Base-by-base conservation (phyloP, 345 rosid genomes). In the Lepidium didymum region DNA sequence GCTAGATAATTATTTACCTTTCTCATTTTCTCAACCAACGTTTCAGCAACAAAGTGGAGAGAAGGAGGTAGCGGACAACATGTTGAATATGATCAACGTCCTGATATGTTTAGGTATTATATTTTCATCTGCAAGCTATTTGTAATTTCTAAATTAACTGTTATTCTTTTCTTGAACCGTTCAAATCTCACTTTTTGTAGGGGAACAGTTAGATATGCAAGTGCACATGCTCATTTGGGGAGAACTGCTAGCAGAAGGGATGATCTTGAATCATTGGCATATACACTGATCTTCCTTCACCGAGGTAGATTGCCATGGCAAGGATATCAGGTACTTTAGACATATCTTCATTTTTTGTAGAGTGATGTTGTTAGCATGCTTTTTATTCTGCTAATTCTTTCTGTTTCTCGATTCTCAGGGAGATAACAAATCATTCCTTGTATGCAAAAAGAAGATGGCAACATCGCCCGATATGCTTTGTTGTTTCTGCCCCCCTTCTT, bases 241-340 rank as follows among this genome's bases (percentile, higher is more conserved):
- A 87, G 99, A 80, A 89, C 96, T 71, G 90, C 96, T 51, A 94
- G 97, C 70, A 87, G 97, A 77, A 87, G 99, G 76, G 99, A 94
- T 81, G 97, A 94, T 79, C 92, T 94, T 37, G 97, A 94, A 79
- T 91, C 97, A 29, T 91, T 94, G 80, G 99, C 97, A 50, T 94
- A 94, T 67, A 94, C 97, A 1, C 86, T 94, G 38, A 86, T 94
- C 70, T 94, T 94, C 64, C 90, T 94, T 49, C 95, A 87, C 68
- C 85, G 88, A 44, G 99, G 97, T 53, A 88, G 99, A 68, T 85
- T 94, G 74, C 99, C 99, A 8, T 94, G 99, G 99, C 99, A 94
- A 77, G 99, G 99, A 43, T 94, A 87, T 83, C 96, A 91, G 96
- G 99, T 89, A 74, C 14, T 50, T 29, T 40, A 56, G 65, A 49